Conservation (phyloP, 2,329 filamentous ascomycete genomes). For the Colletotrichum shisoi region DNA sequence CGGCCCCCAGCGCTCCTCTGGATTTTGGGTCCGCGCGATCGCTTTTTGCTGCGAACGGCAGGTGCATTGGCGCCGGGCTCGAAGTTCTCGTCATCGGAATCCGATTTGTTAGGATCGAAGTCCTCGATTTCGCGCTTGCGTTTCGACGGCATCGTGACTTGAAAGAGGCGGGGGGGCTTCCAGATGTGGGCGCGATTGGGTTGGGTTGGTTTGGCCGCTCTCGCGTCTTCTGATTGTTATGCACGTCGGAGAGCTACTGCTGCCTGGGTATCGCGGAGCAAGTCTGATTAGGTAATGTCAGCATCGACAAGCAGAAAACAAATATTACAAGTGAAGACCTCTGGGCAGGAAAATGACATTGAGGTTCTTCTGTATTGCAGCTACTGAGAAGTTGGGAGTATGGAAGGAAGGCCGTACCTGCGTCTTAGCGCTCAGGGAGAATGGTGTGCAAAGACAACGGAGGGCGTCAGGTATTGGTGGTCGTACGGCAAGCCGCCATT, state of each 20-base stretch:
- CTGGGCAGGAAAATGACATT: neutral
- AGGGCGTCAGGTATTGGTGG: slow-evolving; percentile 26
- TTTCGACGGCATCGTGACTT: slow-evolving; percentile 56
- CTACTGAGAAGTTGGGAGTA: slow-evolving; percentile 11
- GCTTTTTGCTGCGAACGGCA: slow-evolving; percentile 52
- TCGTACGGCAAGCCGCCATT: slow-evolving; percentile 26
- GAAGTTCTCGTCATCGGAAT: slow-evolving; percentile 72
- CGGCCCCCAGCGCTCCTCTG: slow-evolving; percentile 52
- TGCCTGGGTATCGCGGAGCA: slow-evolving; percentile 15
- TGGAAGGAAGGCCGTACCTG: slow-evolving; percentile 26
- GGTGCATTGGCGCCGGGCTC: slow-evolving; percentile 60
- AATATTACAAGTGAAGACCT: neutral
- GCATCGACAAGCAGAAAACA: neutral
- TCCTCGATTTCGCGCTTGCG: slow-evolving; percentile 66
- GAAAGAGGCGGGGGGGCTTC: neutral
- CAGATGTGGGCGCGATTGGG: neutral
- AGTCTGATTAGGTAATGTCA: slow-evolving; percentile 5
- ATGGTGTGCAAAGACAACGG: slow-evolving; percentile 31
- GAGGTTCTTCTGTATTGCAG: neutral
- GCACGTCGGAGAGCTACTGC: slow-evolving; percentile 20
- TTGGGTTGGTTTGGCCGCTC: neutral
- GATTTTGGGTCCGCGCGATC: slow-evolving; percentile 45
- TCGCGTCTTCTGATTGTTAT: slow-evolving; percentile 28
- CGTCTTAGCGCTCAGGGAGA: slow-evolving; percentile 29
- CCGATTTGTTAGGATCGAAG: slow-evolving; percentile 73